phyloP scores from a whole-genome alignment of 371 early-diverging fungal genomes.

The Mortierella sp. region DNA sequence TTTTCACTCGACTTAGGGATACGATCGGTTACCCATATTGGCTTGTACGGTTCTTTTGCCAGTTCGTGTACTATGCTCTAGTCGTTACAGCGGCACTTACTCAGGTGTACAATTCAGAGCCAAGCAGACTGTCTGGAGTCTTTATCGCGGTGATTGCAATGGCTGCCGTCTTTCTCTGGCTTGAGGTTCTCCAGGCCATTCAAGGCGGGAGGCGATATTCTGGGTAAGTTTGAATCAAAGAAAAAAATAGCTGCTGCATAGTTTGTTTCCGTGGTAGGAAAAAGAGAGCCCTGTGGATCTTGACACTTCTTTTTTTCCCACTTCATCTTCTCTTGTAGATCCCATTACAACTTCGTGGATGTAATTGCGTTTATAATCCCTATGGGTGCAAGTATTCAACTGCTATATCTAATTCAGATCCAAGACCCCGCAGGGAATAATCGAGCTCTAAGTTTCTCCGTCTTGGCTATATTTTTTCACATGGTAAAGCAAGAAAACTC shows the following conservation, averaged over 20 bases:
- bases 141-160: conserved; percentile 10
- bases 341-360: conserved; percentile 26
- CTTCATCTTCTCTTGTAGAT: neutral
- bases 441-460: neutral
- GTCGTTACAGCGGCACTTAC: neutral
- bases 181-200: neutral
- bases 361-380: conserved; percentile 10
- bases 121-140: neutral
- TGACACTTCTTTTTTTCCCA: neutral
- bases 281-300: neutral
- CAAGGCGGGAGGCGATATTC: neutral
- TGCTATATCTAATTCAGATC: neutral
- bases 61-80: neutral
- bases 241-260: neutral
- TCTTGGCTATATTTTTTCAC: conserved; percentile 7
- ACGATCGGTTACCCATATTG: conserved; percentile 11
- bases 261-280: neutral
- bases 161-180: neutral
- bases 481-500: neutral
- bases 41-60: conserved; percentile 3
- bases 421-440: neutral
- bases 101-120: conserved; percentile 3
- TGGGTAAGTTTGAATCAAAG: neutral
- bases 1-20: conserved; percentile 13
- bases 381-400: neutral